Evolutionary conservation across 192 early-diverging fungal species (phyloP).

Genomic region (Umbelopsis sp.): DNA sequence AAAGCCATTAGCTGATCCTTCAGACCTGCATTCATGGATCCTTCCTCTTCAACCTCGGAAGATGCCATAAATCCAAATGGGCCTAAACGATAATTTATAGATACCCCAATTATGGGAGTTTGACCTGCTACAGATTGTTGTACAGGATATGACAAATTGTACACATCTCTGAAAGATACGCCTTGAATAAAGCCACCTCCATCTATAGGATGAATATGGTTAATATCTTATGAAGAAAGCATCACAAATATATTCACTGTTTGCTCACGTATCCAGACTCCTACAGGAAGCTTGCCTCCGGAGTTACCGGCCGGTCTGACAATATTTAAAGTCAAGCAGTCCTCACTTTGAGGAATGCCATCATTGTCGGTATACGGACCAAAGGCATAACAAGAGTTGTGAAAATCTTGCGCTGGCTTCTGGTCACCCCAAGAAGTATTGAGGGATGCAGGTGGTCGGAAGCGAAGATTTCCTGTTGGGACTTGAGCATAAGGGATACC

Average conservation of each 20-base stretch:
- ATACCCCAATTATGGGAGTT: constrained; percentile 46
- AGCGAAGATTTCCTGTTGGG: constrained; percentile 45
- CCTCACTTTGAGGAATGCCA: constrained; percentile 42
- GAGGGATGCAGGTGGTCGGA: constrained; percentile 36
- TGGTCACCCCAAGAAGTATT: constrained; percentile 17
- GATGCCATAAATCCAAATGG: constrained; percentile 47
- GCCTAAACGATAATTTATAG: constrained; percentile 63
- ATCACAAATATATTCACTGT: not conserved
- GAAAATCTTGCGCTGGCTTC: not conserved
- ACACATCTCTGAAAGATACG: not conserved
- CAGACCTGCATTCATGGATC: not conserved
- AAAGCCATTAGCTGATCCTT: constrained; percentile 42
- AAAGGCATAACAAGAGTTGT: constrained; percentile 7
- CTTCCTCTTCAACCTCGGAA: constrained; percentile 10
- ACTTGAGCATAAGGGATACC: constrained; percentile 56
- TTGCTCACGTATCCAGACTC: constrained; percentile 49
- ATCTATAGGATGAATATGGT: constrained; percentile 23
- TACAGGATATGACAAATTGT: constrained; percentile 19
- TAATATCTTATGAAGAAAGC: not conserved
- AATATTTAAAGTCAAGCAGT: constrained; percentile 59
- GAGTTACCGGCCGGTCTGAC: constrained; percentile 43
- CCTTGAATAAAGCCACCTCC: constrained; percentile 12
- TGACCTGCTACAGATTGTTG: constrained; percentile 9
- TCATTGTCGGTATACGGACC: constrained; percentile 28
- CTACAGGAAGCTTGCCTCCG: constrained; percentile 51